These are phyloP conservation scores for Aureococcus anophagefferens DNA, from an alignment of 108 stramenopile genomes.

Conservation along the genomic window DNA sequence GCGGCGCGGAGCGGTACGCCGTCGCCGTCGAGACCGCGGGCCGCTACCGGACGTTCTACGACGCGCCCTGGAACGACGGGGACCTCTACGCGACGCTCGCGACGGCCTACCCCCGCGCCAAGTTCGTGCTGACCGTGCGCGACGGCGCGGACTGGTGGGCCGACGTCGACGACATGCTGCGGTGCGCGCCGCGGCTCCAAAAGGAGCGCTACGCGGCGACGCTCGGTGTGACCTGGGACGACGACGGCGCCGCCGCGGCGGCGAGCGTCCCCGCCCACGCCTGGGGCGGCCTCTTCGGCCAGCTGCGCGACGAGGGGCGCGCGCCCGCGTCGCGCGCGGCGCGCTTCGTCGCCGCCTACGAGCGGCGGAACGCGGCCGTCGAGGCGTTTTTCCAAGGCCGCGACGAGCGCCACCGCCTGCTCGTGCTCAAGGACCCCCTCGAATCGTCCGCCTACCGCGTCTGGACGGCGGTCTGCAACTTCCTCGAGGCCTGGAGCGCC, in stretches of 20 bases:
- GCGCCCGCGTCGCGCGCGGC: background rate
- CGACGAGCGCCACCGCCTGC: background rate
- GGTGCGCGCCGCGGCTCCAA: background rate
- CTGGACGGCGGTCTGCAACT: background rate
- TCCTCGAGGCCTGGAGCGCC: background rate
- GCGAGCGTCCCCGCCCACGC: too few species aligned
- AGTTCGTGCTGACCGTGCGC: background rate
- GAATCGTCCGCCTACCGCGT: background rate
- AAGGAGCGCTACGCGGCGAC: too few species aligned
- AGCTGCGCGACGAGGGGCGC: background rate
- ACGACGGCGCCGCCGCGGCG: too few species aligned
- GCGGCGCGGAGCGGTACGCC: background rate
- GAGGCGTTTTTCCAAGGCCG: background rate
- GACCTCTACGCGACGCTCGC: background rate
- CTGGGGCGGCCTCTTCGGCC: too few species aligned
- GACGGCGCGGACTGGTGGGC: background rate
- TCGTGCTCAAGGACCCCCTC: background rate
- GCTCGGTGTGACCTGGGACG: too few species aligned
- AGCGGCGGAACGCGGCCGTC: background rate
- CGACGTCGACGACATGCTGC: background rate
- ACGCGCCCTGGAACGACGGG: background rate
- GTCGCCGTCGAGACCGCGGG: background rate
- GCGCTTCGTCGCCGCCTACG: background rate
- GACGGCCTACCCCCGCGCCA: background rate
- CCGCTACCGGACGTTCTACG: background rate